Conservation (phyloP, 371 early-diverging fungal species). For the Parasitella parasitica region DNA sequence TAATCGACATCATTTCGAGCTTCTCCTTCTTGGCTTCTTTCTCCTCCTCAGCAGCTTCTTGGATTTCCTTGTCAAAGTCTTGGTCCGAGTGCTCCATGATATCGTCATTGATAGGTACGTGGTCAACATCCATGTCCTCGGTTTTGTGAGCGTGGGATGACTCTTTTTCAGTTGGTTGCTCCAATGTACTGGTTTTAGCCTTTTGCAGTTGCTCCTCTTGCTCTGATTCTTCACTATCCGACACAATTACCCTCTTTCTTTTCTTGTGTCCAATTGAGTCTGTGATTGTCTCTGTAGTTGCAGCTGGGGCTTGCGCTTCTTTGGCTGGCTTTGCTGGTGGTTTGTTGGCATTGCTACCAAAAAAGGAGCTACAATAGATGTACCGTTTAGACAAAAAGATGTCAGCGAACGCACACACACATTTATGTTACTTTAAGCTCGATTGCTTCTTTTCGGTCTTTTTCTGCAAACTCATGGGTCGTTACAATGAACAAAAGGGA, state of each 20-base stretch:
- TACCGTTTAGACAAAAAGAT: too few relatives aligned
- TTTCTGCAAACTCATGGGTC: background rate
- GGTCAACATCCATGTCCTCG: background rate
- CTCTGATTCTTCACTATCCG: constrained; percentile 12
- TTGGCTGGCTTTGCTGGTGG: background rate
- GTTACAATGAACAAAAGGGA: background rate
- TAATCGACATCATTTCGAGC: constrained; percentile 11
- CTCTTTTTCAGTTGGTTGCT: background rate
- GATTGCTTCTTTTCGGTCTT: constrained; percentile 7
- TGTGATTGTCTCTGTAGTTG: background rate
- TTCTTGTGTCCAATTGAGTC: background rate
- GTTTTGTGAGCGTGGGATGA: background rate
- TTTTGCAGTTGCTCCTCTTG: background rate
- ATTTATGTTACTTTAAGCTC: constrained; percentile 1
- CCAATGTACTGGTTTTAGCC: background rate
- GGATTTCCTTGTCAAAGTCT: constrained; percentile 18
- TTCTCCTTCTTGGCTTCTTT: constrained; percentile 21
- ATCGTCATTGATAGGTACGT: background rate
- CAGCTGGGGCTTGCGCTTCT: background rate
- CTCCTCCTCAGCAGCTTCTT: constrained; percentile 13
- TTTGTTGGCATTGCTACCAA: background rate
- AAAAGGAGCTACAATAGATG: constrained; percentile 1
- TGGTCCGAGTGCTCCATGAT: background rate
- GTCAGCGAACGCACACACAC: too few relatives aligned
- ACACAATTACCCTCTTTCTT: constrained; percentile 2